These are phyloP conservation scores for Exophiala sp. DNA, from an alignment of 2,329 filamentous ascomycete species.

Conservation along the genomic window DNA sequence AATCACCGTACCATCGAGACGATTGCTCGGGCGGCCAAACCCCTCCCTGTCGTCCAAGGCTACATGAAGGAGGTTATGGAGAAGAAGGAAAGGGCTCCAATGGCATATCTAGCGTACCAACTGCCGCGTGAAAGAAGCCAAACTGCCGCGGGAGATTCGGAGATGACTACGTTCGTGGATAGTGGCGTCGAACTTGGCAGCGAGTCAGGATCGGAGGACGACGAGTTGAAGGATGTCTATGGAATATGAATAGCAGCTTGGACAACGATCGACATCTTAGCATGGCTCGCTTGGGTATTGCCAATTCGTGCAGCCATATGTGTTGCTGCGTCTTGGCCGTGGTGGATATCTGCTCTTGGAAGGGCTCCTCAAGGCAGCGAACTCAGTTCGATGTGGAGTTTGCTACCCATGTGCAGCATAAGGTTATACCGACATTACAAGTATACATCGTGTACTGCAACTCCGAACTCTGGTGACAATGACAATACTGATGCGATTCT, in stretches of 20 bases:
- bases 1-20: slow-evolving; percentile 50
- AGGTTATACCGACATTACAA: too few species aligned
- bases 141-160: slow-evolving; percentile 9
- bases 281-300: slow-evolving; percentile 3
- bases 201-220: slow-evolving; percentile 24
- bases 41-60: slow-evolving; percentile 47
- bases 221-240: slow-evolving; percentile 28
- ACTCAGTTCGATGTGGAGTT: too few species aligned
- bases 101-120: slow-evolving; percentile 51
- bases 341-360: background rate
- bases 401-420: too few species aligned
- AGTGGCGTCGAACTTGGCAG: slow-evolving; percentile 28
- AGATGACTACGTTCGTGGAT: slow-evolving; percentile 24
- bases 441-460: too few species aligned
- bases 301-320: background rate
- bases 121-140: slow-evolving; percentile 42
- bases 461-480: too few species aligned
- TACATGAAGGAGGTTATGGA: slow-evolving; percentile 55
- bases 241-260: slow-evolving; percentile 10
- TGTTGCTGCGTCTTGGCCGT: slow-evolving; percentile 11
- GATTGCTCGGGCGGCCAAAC: slow-evolving; percentile 51
- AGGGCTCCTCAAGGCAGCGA: background rate
- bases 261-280: slow-evolving; percentile 1
- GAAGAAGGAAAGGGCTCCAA: slow-evolving; percentile 50
- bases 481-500: too few species aligned